Base-by-base conservation (phyloP, 768 basidiomycete genomes). In the Boletus patriciae region DNA sequence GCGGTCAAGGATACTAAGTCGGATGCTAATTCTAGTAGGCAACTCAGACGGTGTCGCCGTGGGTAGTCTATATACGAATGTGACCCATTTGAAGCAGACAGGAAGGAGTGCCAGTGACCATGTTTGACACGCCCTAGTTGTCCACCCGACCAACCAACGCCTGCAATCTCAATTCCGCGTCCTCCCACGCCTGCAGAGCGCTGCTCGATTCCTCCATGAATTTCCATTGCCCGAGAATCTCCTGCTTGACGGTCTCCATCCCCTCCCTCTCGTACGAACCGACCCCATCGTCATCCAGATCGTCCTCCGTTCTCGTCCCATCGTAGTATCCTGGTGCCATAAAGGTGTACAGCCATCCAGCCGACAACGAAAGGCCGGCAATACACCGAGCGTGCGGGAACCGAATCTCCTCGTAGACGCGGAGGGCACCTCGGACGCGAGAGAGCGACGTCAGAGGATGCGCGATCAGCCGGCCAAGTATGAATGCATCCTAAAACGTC, bases 331-430 rank as follows among this genome's bases (percentile, higher is more conserved):
- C 66, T 0, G 62, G 60, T 13, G 41, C 56, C 46, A 52, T 40
- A 51, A 73, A 66, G 5, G 54, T 9, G 37, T 46, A 57, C 61
- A 71, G 60, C 51, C 48, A 46, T 38, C 62, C 70, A 5, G 50
- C 59, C 13, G 50, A 58, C 0, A 62, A 34, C 29, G 73, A 63
- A 13, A 52, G n/a, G 6, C 52, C 46, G 8, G 64, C 63, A 27
- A 72, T 16, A 0, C 46, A 41, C 12, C 40, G 33, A 10, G 54
- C 54, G 19, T 61, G 46, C 3, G 68, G 63, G 5, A 70, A 58
- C 2, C 63, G 57, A 6, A 43, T n/a, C 25, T 53, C 31, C 48
- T 64, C 51, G 18, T 65, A 65, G 3, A 65, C 43, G 3, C 31
- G 49, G 15, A 64, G 56, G 7, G 37, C 51, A 6, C 44, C 41